A percentile compares a stretch with the other conserved stretches of the same genome.
Evolutionary conservation across 1,284 basidiomycete genomes (phyloP).

Genomic region (Prillingera fragicola): DNA sequence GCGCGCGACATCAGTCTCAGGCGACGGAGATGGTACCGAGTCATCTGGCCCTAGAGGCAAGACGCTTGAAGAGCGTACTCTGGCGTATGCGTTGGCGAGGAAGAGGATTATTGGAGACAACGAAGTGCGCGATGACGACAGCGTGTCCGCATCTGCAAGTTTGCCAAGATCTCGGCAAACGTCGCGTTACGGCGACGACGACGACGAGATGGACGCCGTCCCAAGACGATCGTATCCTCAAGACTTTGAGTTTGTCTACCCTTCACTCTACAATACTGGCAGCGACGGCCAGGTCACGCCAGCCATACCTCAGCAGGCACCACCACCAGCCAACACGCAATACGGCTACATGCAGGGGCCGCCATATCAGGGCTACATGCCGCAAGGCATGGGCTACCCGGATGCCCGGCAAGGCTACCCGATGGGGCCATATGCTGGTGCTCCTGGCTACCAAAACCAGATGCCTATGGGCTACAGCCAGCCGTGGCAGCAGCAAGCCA

Average conservation of each 20-base stretch:
- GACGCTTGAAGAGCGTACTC: conserved; percentile 41
- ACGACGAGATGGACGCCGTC: conserved; percentile 37
- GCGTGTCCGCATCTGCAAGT: conserved; percentile 7
- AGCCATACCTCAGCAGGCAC: neutral
- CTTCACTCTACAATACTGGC: conserved; percentile 32
- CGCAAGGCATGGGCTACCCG: conserved; percentile 8
- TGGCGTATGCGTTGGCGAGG: conserved; percentile 35
- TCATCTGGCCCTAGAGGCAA: conserved; percentile 15
- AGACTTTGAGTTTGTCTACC: conserved; percentile 31
- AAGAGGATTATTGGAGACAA: conserved; percentile 38
- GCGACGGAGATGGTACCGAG: conserved; percentile 16
- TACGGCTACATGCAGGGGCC: conserved; percentile 7
- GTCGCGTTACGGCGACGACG: conserved; percentile 14
- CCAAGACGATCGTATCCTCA: conserved; percentile 23
- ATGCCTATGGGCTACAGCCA: conserved; percentile 10
- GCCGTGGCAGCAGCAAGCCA: conserved; percentile 7
- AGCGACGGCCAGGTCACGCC: conserved; percentile 4
- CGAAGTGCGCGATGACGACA: conserved; percentile 13
- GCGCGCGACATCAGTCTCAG: conserved; percentile 15
- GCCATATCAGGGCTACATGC: conserved; percentile 10
- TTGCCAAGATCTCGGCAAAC: conserved; percentile 13
- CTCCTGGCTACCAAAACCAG: conserved; percentile 6
- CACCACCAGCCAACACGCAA: conserved; percentile 1
- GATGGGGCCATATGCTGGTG: conserved; percentile 4
- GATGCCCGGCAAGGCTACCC: conserved; percentile 2